These are phyloP conservation scores for Massospora cicadina DNA, from an alignment of 371 early-diverging fungal species.

Conservation along the genomic window DNA sequence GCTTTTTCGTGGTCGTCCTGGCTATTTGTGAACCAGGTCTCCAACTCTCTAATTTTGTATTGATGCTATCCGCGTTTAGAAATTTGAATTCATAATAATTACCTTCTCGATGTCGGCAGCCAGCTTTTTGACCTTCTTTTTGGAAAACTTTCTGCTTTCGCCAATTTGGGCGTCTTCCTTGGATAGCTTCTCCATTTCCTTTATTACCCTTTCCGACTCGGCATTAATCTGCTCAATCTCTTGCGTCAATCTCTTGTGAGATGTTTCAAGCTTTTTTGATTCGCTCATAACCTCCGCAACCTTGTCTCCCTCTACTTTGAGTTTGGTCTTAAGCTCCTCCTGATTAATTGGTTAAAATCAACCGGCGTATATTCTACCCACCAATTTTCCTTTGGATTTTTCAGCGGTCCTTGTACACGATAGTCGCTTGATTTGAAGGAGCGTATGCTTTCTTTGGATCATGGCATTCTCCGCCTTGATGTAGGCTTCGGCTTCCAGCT, in stretches of 20 bases:
- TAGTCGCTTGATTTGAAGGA: not conserved
- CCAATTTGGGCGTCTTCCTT: conserved; percentile 56
- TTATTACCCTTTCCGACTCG: conserved; percentile 28
- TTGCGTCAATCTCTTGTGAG: conserved; percentile 27
- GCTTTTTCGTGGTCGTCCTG: conserved; percentile 30
- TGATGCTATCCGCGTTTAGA: conserved; percentile 23
- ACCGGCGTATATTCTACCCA: not conserved
- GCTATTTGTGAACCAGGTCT: conserved; percentile 30
- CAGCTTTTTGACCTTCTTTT: conserved; percentile 40
- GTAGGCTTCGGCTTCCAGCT: conserved; percentile 66
- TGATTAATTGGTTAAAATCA: conserved; percentile 5
- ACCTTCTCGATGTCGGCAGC: conserved; percentile 29
- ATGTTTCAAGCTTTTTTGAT: conserved; percentile 29
- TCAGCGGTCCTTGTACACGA: not conserved
- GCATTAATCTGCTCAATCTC: conserved; percentile 45
- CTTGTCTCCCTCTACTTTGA: conserved; percentile 37
- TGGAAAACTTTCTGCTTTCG: conserved; percentile 62
- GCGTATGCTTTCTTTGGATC: conserved; percentile 27
- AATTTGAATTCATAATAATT: not conserved
- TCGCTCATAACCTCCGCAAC: conserved; percentile 33
- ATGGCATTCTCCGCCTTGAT: conserved; percentile 63
- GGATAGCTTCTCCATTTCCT: conserved; percentile 52
- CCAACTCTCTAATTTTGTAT: conserved; percentile 23
- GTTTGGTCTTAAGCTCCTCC: conserved; percentile 27
- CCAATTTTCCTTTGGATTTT: not conserved